These are phyloP conservation scores for Penicillium crustosum DNA, from an alignment of 2,329 filamentous ascomycete genomes.

Conservation along the genomic window DNA sequence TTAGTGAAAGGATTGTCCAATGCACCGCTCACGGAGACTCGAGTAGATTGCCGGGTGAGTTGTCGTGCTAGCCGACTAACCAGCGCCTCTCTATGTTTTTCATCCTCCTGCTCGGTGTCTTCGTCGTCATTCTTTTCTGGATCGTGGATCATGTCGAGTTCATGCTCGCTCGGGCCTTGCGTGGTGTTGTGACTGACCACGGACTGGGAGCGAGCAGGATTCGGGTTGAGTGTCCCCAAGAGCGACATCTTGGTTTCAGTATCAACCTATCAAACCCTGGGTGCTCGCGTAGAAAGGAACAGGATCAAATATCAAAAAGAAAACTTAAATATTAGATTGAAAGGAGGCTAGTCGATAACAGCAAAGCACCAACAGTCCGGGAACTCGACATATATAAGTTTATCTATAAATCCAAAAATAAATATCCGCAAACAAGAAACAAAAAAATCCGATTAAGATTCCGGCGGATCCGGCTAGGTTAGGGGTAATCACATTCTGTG, in stretches of 20 bases:
- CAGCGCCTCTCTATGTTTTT: background rate
- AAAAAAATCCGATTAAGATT: background rate
- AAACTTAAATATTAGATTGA: background rate
- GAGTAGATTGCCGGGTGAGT: constrained; percentile 25
- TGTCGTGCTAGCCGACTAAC: constrained; percentile 3
- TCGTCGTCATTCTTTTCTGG: background rate
- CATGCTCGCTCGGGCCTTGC: background rate
- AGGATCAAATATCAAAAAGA: background rate
- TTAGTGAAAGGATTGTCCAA: constrained; percentile 21
- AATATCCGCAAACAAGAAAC: background rate
- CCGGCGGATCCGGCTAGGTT: background rate
- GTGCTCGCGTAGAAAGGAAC: background rate
- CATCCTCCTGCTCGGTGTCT: background rate
- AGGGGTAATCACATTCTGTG: background rate
- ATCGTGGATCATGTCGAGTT: background rate
- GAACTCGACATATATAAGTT: background rate
- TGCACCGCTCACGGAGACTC: constrained; percentile 16
- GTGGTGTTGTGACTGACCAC: background rate
- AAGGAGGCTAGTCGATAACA: background rate
- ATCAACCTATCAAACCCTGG: background rate
- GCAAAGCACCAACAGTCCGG: background rate
- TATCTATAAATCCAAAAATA: background rate
- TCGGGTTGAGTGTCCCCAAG: background rate
- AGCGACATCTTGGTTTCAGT: background rate
- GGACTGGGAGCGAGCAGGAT: background rate